Percentiles rank a stretch among this genome's conserved stretches.
These are phyloP conservation scores for Pichia heedii DNA, from an alignment of 805 yeast genomes.

Conservation along the genomic window DNA sequence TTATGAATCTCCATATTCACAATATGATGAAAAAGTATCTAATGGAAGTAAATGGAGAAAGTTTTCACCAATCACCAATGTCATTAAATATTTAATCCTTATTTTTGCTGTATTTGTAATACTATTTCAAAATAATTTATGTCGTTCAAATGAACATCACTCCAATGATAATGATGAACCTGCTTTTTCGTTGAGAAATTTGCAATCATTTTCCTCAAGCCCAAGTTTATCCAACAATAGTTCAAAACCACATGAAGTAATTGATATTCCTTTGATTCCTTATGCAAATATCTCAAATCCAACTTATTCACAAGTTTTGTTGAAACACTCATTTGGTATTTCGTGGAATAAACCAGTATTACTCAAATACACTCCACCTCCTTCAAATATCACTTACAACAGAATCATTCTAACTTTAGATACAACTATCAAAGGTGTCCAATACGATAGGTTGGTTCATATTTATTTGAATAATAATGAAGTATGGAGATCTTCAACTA, in stretches of 20 bases:
- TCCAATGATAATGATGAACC: neutral
- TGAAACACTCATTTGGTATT: slow-evolving; percentile 44
- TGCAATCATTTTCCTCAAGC: neutral
- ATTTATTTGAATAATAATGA: slow-evolving; percentile 54
- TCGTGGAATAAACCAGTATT: slow-evolving; percentile 53
- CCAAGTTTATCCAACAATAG: neutral
- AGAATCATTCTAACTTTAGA: slow-evolving; percentile 45
- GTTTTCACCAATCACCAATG: too few relatives aligned
- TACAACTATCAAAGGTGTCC: slow-evolving; percentile 48
- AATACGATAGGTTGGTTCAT: slow-evolving; percentile 58
- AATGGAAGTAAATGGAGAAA: too few relatives aligned
- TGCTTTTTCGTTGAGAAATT: neutral
- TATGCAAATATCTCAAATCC: slow-evolving; percentile 19
- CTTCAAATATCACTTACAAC: slow-evolving; percentile 34
- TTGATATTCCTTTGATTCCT: slow-evolving; percentile 25
- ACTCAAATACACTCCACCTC: slow-evolving; percentile 36
- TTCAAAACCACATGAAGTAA: slow-evolving; percentile 19
- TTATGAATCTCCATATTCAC: too few relatives aligned
- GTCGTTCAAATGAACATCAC: too few relatives aligned
- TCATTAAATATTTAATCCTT: too few relatives aligned
- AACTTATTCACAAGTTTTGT: slow-evolving; percentile 32
- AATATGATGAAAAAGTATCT: too few relatives aligned
- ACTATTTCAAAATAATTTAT: too few relatives aligned
- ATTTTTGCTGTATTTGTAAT: too few relatives aligned
- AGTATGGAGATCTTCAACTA: slow-evolving; percentile 79